Base-by-base conservation (phyloP, 805 yeast species). In the Ogataea trehalophila region DNA sequence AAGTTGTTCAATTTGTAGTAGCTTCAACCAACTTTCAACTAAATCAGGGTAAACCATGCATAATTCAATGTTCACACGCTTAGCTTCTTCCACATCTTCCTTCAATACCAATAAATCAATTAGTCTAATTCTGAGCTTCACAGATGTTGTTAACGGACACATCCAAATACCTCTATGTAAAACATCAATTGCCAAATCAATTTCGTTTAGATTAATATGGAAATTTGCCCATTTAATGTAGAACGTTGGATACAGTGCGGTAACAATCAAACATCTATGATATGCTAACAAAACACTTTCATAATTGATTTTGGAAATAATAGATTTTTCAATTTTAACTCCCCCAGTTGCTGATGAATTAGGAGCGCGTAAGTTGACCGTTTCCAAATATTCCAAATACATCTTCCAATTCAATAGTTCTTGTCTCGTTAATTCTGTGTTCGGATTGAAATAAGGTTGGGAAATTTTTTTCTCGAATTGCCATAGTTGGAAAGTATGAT, bases 331-430 rank as follows among this genome's bases (percentile, higher is more conserved):
- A 17, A 55, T 62, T 37, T 54, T 58, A 5, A 46, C 50, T 17
- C 41, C 50, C 9, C 41, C 16, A 15, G 43, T 6, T 20, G 43
- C 15, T 11, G 43, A 18, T 5, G 37, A n/a, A 8, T 6, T 11
- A 1, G 59, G 49, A 6, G 46, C 29, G 41, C 56, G 61, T 18
- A 65, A 44, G 16, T 52, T 56, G 38, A 55, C 39, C 8, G 57
- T 58, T 53, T 84, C 88, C 35, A 79, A 65, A 47, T 71, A 78
- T 51, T 74, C 74, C 35, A 85, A 56, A 60, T 84, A 88, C 29
- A 69, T 61, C 45, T 73, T 77, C 81, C 95, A 85, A 11, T 67
- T 69, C 17, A 73, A 75, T 18, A 83, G 57, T 53, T 85, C 86
- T 57, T 59, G 51, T 62, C 75, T 52, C 51, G 61, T 42, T 26